These are phyloP conservation scores for Pseudonitzschia pungens DNA, from an alignment of 108 stramenopile genomes.

Conservation along the genomic window DNA sequence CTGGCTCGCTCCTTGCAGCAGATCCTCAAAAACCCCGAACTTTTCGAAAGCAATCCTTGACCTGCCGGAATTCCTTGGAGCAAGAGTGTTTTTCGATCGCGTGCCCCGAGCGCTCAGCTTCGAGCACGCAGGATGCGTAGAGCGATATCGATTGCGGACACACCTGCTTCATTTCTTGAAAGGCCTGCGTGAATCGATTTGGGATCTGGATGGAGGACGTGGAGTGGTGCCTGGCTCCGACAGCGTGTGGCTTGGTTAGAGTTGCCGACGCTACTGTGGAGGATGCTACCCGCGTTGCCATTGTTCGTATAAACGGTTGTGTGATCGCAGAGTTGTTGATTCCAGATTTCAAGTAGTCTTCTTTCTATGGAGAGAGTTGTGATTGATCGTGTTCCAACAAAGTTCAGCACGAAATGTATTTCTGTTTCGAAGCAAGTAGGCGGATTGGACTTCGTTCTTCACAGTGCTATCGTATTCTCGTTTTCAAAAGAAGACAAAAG, in stretches of 20 bases:
- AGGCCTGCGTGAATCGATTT: slow-evolving; percentile 36
- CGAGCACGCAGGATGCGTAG: slow-evolving; percentile 35
- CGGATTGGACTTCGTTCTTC: too few species aligned
- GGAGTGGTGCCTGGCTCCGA: not conserved
- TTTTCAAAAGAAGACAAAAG: too few species aligned
- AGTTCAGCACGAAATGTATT: too few species aligned
- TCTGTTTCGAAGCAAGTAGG: too few species aligned
- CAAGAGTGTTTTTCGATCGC: slow-evolving; percentile 28
- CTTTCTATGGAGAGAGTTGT: not conserved
- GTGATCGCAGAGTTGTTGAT: too few species aligned
- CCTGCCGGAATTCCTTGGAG: slow-evolving; percentile 36
- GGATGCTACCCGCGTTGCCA: slow-evolving; percentile 11
- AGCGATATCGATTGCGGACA: slow-evolving; percentile 34
- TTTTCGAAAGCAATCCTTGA: slow-evolving; percentile 46
- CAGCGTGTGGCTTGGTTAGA: not conserved
- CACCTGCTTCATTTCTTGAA: slow-evolving; percentile 44
- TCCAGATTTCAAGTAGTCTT: too few species aligned
- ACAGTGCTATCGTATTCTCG: too few species aligned
- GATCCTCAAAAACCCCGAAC: slow-evolving; percentile 19
- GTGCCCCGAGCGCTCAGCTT: slow-evolving; percentile 19
- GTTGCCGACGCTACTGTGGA: not conserved
- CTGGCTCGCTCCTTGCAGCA: too few species aligned
- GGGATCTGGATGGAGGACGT: slow-evolving; percentile 26
- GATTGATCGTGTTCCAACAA: not conserved
- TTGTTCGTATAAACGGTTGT: not conserved